phyloP scores from a whole-genome alignment of 2,329 filamentous ascomycete genomes.

The Penicillium sp. region DNA sequence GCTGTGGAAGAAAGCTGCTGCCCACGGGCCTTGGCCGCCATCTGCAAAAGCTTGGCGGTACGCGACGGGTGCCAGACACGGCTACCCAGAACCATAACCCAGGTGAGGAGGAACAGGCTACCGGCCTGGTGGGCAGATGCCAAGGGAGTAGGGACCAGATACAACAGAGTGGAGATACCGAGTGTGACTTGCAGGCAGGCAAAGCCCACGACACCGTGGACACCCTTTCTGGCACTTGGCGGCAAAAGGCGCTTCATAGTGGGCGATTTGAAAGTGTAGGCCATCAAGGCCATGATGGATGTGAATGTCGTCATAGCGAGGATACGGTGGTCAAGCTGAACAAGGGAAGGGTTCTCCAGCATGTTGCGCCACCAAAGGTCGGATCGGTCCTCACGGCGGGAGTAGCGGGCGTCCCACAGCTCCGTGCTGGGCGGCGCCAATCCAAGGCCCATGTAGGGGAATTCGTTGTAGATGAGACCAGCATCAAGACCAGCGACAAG shows the following conservation, averaged over 20 bases:
- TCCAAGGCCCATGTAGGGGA: conserved; percentile 88
- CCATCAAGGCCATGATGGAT: conserved; percentile 73
- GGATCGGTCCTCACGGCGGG: conserved; percentile 69
- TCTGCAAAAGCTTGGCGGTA: conserved; percentile 58
- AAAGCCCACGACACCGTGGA: conserved; percentile 78
- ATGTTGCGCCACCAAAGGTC: conserved; percentile 97
- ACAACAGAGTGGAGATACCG: conserved; percentile 87
- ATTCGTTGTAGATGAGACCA: conserved; percentile 97
- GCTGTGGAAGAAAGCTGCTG: conserved; percentile 27
- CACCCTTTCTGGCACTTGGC: conserved; percentile 62
- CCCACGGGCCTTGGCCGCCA: conserved; percentile 39
- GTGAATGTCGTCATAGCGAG: conserved; percentile 87
- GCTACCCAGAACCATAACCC: conserved; percentile 74
- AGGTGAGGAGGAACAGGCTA: conserved; percentile 78
- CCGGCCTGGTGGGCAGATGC: conserved; percentile 93
- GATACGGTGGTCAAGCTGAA: conserved; percentile 93
- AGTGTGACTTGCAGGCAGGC: conserved; percentile 78
- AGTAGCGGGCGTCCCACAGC: conserved; percentile 83
- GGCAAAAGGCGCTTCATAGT: conserved; percentile 60
- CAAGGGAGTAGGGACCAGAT: conserved; percentile 84
- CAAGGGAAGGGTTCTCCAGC: conserved; percentile 92
- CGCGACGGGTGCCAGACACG: conserved; percentile 71
- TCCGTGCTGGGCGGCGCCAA: conserved; percentile 77
- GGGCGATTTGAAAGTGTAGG: conserved; percentile 70
- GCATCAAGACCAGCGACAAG: conserved; percentile 94